A percentile compares a stretch with the other conserved stretches of the same genome.
These are phyloP conservation scores for Sporodiniella umbellata DNA, from an alignment of 371 early-diverging fungal genomes.

Conservation along the genomic window DNA sequence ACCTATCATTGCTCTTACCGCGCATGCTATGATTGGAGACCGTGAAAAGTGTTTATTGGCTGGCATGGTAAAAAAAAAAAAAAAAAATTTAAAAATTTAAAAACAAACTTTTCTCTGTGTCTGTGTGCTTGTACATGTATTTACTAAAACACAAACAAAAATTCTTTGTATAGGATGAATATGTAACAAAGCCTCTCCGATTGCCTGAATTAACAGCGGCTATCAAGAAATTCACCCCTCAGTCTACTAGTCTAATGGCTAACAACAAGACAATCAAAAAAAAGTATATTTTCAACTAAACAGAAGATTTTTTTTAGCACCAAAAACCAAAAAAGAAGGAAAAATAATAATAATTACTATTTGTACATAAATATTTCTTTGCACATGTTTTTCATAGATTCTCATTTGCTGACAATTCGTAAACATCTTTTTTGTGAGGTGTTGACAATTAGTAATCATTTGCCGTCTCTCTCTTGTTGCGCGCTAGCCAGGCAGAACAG, in stretches of 20 bases:
- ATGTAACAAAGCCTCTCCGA: constrained; percentile 68
- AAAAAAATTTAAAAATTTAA: background rate
- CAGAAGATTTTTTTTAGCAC: background rate
- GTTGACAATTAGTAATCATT: too few relatives aligned
- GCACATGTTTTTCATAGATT: too few relatives aligned
- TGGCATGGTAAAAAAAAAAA: constrained; percentile 58
- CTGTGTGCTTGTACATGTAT: too few relatives aligned
- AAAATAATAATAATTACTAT: too few relatives aligned
- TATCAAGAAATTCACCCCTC: constrained; percentile 54
- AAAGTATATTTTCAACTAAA: too few relatives aligned
- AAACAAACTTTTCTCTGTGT: background rate
- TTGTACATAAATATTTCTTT: too few relatives aligned
- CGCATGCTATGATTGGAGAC: constrained; percentile 82
- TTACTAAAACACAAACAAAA: too few relatives aligned
- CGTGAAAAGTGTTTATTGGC: constrained; percentile 70
- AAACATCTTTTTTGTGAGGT: too few relatives aligned
- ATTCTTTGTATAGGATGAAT: constrained; percentile 50
- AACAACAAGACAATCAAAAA: too few relatives aligned
- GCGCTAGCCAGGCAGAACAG: too few relatives aligned
- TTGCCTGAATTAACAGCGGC: constrained; percentile 60
- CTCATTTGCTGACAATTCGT: too few relatives aligned
- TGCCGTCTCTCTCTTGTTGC: too few relatives aligned
- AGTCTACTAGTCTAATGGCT: constrained; percentile 11
- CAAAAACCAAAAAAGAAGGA: background rate
- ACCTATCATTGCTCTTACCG: constrained; percentile 77